Evolutionary conservation across 2,329 filamentous ascomycete species (phyloP), one percentile per base, ranked within the genome.

Genomic region (Pyricularia sp.): DNA sequence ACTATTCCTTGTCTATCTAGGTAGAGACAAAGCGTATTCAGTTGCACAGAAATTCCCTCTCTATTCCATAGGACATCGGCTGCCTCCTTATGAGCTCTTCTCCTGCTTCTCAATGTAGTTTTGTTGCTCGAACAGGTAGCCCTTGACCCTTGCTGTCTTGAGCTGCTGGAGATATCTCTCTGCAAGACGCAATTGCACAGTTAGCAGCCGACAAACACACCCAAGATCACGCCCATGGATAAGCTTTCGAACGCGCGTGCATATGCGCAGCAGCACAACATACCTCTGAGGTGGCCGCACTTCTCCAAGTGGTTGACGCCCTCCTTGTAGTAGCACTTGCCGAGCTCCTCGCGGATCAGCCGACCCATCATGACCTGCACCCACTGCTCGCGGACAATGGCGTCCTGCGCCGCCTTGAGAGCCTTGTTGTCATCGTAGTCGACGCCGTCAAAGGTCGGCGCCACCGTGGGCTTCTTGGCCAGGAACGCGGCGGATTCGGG

Each of bases 271-370:
- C 9, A 25, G 4, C n/a, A 5, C 63, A 67, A 82, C 90, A 84
- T 79, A 95, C 92, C 92, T 90, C 92, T 85, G 80, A 94, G 79
- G 75, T 86, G 83, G 73, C 91, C 92, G 79, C 92, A 95, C 82
- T 94, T 95, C 85, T 94, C 92, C 78, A 95, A 81, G 79, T 95
- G 92, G 80, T 95, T 95, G 73, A 94, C 91, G 69, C 92, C 92
- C 81, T 95, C 91, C 73, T 88, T 85, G 80, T 88, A 88, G 81
- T 95, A 95, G 84, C 92, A 95, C 83, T 93, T 94, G 80, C 89
- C 86, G 82, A 95, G 83, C 83, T 95, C 92, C 78, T 94, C 90
- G 72, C 91, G 84, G 69, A 95, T 91, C 72, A 95, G 81, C 71
- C 92, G 85, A 69, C 90, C 91, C 92, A 94, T 95, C 92, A 95